phyloP scores from a whole-genome alignment of 164 flowering plant species.

The Tinospora cordifolia region DNA sequence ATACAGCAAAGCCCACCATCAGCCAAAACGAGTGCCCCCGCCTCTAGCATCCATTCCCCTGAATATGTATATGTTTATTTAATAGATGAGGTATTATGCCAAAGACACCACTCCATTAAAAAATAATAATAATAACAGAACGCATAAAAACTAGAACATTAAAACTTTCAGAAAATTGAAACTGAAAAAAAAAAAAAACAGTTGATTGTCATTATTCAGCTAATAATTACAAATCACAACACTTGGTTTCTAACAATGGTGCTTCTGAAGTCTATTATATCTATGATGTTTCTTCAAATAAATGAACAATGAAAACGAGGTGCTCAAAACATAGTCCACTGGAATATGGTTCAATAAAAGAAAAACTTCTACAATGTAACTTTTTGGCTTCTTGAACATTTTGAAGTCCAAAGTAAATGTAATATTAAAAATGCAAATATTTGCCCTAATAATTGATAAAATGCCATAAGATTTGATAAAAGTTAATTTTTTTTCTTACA shows the following conservation, averaged over 20 bases:
- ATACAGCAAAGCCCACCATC: conserved; percentile 99
- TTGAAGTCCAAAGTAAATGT: too few relatives aligned
- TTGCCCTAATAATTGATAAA: too few relatives aligned
- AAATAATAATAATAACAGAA: neutral
- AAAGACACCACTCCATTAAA: neutral
- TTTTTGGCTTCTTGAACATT: too few relatives aligned
- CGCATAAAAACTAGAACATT: neutral
- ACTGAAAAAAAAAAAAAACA: neutral
- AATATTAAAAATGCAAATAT: too few relatives aligned
- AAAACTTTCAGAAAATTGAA: too few relatives aligned
- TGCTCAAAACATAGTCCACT: neutral
- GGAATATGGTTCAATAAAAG: too few relatives aligned
- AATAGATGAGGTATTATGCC: neutral
- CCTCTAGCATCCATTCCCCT: conserved; percentile 99
- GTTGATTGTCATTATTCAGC: neutral
- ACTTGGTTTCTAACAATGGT: neutral
- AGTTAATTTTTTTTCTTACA: too few relatives aligned
- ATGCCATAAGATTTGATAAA: too few relatives aligned
- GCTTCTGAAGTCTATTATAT: neutral
- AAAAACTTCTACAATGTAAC: too few relatives aligned
- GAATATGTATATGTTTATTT: conserved; percentile 3
- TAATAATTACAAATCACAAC: neutral
- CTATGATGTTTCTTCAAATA: neutral
- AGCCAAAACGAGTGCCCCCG: conserved; percentile 97
- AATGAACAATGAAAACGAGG: neutral